A percentile compares a stretch with the other conserved stretches of the same genome.
phyloP scores from a whole-genome alignment of 1,139 yeast species.

The Debaryomyces singareniensis region DNA sequence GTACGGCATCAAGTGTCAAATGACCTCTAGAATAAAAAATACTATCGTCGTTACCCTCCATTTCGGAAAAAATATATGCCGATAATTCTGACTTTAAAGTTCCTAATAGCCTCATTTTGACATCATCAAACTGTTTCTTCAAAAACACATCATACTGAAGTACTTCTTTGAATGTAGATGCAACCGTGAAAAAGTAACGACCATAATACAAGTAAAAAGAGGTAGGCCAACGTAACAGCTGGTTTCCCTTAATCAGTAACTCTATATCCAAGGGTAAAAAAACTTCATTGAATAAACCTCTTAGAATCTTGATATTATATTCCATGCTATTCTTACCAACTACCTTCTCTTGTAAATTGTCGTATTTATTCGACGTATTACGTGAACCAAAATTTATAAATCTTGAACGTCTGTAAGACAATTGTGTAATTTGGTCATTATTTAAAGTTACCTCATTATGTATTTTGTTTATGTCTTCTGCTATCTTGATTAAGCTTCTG shows the following conservation, averaged over 20 bases:
- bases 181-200: background rate
- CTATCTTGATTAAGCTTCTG: slow-evolving; percentile 60
- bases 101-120: too few relatives aligned
- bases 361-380: background rate
- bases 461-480: slow-evolving; percentile 61
- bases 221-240: background rate
- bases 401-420: background rate
- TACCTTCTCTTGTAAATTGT: background rate
- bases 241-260: background rate
- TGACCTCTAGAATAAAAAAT: background rate
- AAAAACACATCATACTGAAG: too few relatives aligned
- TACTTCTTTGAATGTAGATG: background rate
- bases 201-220: background rate
- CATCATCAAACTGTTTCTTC: too few relatives aligned
- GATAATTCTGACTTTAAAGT: too few relatives aligned
- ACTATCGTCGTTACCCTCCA: too few relatives aligned
- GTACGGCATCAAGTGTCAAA: background rate
- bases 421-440: background rate
- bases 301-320: background rate
- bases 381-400: background rate
- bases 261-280: background rate
- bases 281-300: background rate
- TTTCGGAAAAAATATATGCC: too few relatives aligned
- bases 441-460: slow-evolving; percentile 23
- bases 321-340: background rate